phyloP scores from a whole-genome alignment of 2,329 filamentous ascomycete species.

The Penicillium sp. region DNA sequence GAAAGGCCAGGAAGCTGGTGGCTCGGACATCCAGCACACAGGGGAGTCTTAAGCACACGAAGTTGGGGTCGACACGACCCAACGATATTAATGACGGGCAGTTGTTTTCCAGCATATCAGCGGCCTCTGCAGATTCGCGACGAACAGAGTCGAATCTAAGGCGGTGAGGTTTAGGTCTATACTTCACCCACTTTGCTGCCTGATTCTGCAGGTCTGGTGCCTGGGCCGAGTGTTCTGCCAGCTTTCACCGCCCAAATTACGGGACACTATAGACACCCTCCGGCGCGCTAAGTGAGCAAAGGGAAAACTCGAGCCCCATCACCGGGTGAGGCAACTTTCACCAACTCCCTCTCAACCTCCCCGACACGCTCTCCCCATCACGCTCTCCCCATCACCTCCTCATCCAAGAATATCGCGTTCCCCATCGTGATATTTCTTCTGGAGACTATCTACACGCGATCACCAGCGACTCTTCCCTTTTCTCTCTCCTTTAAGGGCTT shows the following conservation, averaged over 20 bases:
- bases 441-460: slow-evolving; percentile 34
- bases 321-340: slow-evolving; percentile 48
- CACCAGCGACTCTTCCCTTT: slow-evolving; percentile 34
- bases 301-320: slow-evolving; percentile 51
- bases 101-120: slow-evolving; percentile 12
- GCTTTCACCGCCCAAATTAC: slow-evolving; percentile 17
- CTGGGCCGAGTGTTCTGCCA: slow-evolving; percentile 11
- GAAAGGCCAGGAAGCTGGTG: slow-evolving; percentile 33
- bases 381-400: slow-evolving; percentile 39
- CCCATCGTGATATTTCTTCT: slow-evolving; percentile 49
- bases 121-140: slow-evolving; percentile 7
- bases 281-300: slow-evolving; percentile 32
- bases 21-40: slow-evolving; percentile 35
- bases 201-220: not conserved
- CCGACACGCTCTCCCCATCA: slow-evolving; percentile 43
- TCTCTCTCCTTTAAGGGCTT: slow-evolving; percentile 40
- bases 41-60: not conserved
- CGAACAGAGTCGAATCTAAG: slow-evolving; percentile 13
- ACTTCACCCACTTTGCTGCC: slow-evolving; percentile 10
- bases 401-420: slow-evolving; percentile 48
- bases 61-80: not conserved
- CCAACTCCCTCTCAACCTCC: slow-evolving; percentile 51
- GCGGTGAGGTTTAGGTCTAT: slow-evolving; percentile 23
- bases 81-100: not conserved
- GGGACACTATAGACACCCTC: slow-evolving; percentile 30